Base-by-base conservation (phyloP, 2,329 filamentous ascomycete species). In the Exophiala sp. region DNA sequence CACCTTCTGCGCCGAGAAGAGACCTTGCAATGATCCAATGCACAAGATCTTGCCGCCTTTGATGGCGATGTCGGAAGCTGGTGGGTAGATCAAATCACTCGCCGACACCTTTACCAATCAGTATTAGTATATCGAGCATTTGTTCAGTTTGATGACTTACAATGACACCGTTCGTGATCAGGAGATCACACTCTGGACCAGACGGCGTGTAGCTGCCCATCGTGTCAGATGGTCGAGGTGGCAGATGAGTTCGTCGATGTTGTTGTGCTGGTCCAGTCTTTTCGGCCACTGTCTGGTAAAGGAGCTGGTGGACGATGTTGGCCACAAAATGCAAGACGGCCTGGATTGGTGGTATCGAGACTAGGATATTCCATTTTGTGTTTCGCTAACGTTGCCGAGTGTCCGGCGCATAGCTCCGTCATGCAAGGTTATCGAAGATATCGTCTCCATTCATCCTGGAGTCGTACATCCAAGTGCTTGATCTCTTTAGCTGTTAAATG, bases 11-110 rank as follows among this genome's bases (percentile, higher is more conserved):
- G 33, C 59, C 59, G 4, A 67, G 66, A 4, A 78, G 66, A 56
- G 52, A 68, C 67, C 62, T 58, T 11, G 59, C 62, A 2, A 61
- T 63, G 5, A 73, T 76, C 11, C 62, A 2, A 62, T 63, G 5
- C 73, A 76, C 9, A 79, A 64, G 39, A 72, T 53, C 11, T 69
- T 18, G 65, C 65, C 41, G 79, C 78, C 54, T 73, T 75, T 10
- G 14, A 42, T 21, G 40, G 14, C 16, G 24, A 51, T 51, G 36
- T 51, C 49, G 35, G 49, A 51, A n/a, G 49, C 49, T n/a, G 49
- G 49, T 14, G 49, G 49, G 20, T 51, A 51, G 11, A 51, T 51
- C 49, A 51, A 38, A 36, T 51, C 49, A 40, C 49, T 51, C 10
- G 49, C 33, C 6, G 49, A 51, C 18, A 51, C 49, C 49, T 51